Evolutionary conservation across 2,329 filamentous ascomycete species (phyloP).

Genomic region (Microcera coccophila): DNA sequence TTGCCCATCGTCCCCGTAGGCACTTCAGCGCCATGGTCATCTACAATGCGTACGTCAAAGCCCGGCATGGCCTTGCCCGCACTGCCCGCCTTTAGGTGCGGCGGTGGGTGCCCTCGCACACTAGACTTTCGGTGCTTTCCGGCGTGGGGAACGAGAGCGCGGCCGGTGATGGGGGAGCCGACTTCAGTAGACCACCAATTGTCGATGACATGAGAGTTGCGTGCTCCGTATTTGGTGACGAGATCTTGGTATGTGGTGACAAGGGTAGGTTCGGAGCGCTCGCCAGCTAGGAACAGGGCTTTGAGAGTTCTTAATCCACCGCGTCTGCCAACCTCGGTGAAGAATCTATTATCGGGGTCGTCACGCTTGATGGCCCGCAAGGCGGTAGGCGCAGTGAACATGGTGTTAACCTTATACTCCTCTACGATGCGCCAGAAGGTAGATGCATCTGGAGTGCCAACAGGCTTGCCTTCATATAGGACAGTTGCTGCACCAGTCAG

Average conservation of each 20-base stretch:
- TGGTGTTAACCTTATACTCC: slow-evolving; percentile 76
- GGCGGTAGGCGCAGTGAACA: slow-evolving; percentile 86
- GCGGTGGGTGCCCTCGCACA: slow-evolving; percentile 37
- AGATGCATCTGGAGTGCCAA: slow-evolving; percentile 82
- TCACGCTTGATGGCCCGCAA: slow-evolving; percentile 83
- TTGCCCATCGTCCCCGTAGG: slow-evolving; percentile 78
- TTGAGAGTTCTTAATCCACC: slow-evolving; percentile 69
- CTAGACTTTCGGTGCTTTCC: slow-evolving; percentile 50
- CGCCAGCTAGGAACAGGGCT: slow-evolving; percentile 81
- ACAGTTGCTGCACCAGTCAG: slow-evolving; percentile 81
- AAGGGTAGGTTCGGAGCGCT: slow-evolving; percentile 84
- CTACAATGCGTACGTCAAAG: slow-evolving; percentile 80
- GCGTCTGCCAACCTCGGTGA: slow-evolving; percentile 59
- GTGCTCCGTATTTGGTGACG: slow-evolving; percentile 61
- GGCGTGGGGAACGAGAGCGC: slow-evolving; percentile 54
- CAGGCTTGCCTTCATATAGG: slow-evolving; percentile 89
- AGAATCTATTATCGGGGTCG: slow-evolving; percentile 67
- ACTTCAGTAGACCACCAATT: slow-evolving; percentile 62
- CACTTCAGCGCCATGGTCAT: slow-evolving; percentile 73
- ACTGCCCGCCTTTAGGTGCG: slow-evolving; percentile 73
- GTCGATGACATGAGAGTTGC: slow-evolving; percentile 54
- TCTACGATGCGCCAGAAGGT: slow-evolving; percentile 85
- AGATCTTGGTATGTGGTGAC: slow-evolving; percentile 76
- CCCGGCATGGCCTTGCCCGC: slow-evolving; percentile 90
- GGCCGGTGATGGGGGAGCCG: slow-evolving; percentile 56